phyloP scores from a whole-genome alignment of 148 eudicot species.

The Rhododendron griersonianum region DNA sequence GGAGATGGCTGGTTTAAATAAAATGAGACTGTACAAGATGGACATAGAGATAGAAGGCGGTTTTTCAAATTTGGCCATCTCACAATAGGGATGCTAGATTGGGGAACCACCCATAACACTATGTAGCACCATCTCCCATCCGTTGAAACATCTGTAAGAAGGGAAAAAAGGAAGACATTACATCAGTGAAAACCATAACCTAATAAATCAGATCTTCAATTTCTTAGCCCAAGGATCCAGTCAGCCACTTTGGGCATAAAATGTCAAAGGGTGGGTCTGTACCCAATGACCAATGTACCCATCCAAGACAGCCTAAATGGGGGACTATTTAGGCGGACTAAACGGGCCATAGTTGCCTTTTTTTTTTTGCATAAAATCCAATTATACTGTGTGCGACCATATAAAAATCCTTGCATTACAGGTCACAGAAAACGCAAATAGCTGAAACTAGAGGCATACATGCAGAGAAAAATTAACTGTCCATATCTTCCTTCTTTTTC shows the following conservation, averaged over 20 bases:
- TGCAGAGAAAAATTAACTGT: neutral
- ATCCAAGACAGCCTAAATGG: neutral
- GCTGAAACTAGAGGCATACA: neutral
- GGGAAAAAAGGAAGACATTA: neutral
- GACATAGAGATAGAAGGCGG: slow-evolving; percentile 52
- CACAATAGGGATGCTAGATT: slow-evolving; percentile 29
- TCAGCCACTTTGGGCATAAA: neutral
- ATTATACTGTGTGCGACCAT: neutral
- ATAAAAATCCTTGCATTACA: neutral
- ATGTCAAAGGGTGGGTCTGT: neutral
- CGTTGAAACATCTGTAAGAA: slow-evolving; percentile 57
- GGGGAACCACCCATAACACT: slow-evolving; percentile 66
- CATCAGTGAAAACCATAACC: neutral
- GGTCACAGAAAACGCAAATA: neutral
- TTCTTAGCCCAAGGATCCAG: neutral
- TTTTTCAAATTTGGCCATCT: slow-evolving; percentile 58
- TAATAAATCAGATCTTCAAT: neutral
- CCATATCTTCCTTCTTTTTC: neutral
- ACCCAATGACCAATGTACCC: neutral
- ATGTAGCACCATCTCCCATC: slow-evolving; percentile 91
- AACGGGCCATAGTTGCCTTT: neutral
- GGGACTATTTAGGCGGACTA: neutral
- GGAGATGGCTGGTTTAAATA: slow-evolving; percentile 42
- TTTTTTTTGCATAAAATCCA: neutral
- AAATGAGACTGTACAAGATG: slow-evolving; percentile 51